A percentile compares a stretch with the other conserved stretches of the same genome.
These are phyloP conservation scores for Bothriochloa decipiens DNA, from an alignment of 176 grass and related monocot species.

Conservation along the genomic window DNA sequence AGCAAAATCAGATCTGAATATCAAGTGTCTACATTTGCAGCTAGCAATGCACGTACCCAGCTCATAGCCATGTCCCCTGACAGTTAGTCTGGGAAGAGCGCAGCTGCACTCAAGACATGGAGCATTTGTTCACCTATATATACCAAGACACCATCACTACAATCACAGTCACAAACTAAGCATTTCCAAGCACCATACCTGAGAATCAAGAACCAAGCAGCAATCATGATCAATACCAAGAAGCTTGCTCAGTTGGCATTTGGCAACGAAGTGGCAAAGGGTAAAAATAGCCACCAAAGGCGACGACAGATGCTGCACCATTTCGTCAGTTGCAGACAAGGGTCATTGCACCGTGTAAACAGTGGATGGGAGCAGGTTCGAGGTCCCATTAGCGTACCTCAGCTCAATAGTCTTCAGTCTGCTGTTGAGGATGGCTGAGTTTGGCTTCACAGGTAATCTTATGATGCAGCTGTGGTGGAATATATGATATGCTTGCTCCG, in stretches of 20 bases:
- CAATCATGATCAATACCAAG: conserved; percentile 1
- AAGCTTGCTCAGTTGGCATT: conserved; percentile 20
- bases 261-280: conserved; percentile 26
- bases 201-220: conserved; percentile 27
- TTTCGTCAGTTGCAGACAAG: conserved; percentile 37
- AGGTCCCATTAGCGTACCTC: conserved; percentile 56
- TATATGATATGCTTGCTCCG: conserved; percentile 60
- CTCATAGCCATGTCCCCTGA: conserved; percentile 48
- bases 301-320: neutral
- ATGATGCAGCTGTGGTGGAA: conserved; percentile 53
- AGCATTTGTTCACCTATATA: conserved; percentile 28
- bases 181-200: conserved; percentile 15
- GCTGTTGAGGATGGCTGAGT: conserved; percentile 49
- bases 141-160: conserved; percentile 27
- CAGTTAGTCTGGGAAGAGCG: neutral
- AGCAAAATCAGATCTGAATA: conserved; percentile 42
- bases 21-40: conserved; percentile 33
- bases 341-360: conserved; percentile 63
- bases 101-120: neutral
- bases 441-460: conserved; percentile 39
- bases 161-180: conserved; percentile 35
- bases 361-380: conserved; percentile 46
- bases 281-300: neutral
- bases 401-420: conserved; percentile 40
- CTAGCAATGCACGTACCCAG: conserved; percentile 13